These are phyloP conservation scores for Paecilomyces sp. DNA, from an alignment of 2,329 filamentous ascomycete species.

Conservation along the genomic window DNA sequence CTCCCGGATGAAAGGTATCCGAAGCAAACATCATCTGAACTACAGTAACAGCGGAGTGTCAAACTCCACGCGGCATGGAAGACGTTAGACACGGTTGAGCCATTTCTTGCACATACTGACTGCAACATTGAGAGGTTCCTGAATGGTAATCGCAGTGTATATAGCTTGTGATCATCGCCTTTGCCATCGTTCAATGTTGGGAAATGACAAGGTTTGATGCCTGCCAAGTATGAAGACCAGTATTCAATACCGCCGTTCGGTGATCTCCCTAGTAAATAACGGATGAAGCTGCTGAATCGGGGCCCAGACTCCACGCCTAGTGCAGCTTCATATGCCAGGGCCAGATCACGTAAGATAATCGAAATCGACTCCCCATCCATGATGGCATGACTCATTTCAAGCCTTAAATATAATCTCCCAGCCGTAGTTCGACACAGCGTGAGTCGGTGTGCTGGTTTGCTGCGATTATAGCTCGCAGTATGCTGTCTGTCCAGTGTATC, in stretches of 20 bases:
- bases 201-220: slow-evolving; percentile 29
- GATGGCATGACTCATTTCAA: slow-evolving; percentile 47
- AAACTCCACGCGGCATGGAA: slow-evolving; percentile 68
- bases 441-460: slow-evolving; percentile 38
- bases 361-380: slow-evolving; percentile 47
- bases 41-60: slow-evolving; percentile 52
- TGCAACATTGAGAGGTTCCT: slow-evolving; percentile 24
- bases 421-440: slow-evolving; percentile 36
- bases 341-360: slow-evolving; percentile 41
- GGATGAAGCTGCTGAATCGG: slow-evolving; percentile 28
- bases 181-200: slow-evolving; percentile 26
- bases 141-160: slow-evolving; percentile 23
- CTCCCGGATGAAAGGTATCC: slow-evolving; percentile 38
- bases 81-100: slow-evolving; percentile 43
- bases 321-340: slow-evolving; percentile 38
- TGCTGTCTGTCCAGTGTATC: slow-evolving; percentile 20
- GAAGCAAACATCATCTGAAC: slow-evolving; percentile 62
- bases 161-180: slow-evolving; percentile 15
- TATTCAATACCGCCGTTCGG: slow-evolving; percentile 24
- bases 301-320: slow-evolving; percentile 28
- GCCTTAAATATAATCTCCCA: slow-evolving; percentile 34
- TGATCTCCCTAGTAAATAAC: slow-evolving; percentile 19
- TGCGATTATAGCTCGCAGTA: slow-evolving; percentile 16
- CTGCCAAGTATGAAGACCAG: slow-evolving; percentile 29
- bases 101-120: slow-evolving; percentile 32